Percentiles rank a stretch among this genome's conserved stretches.
phyloP scores from a whole-genome alignment of 2,329 filamentous ascomycete genomes.

The Davidsoniella virescens region DNA sequence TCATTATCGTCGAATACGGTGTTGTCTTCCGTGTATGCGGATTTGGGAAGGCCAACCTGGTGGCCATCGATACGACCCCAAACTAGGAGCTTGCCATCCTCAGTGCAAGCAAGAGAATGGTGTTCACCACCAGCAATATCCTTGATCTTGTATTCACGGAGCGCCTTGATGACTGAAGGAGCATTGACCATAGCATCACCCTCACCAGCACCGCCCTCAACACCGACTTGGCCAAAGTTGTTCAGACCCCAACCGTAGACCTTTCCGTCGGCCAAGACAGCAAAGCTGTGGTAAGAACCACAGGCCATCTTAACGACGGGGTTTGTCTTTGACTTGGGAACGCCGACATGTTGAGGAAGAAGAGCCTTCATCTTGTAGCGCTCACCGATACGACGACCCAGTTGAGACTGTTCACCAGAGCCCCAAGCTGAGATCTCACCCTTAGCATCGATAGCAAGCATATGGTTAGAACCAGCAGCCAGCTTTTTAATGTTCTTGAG shows the following conservation, averaged over 20 bases:
- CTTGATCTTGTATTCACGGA: slow-evolving; percentile 54
- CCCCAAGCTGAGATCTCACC: slow-evolving; percentile 57
- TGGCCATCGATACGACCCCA: slow-evolving; percentile 42
- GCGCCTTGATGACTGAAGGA: slow-evolving; percentile 45
- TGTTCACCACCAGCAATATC: slow-evolving; percentile 46
- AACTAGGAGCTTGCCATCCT: slow-evolving; percentile 38
- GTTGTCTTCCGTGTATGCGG: slow-evolving; percentile 31
- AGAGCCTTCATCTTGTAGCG: slow-evolving; percentile 48
- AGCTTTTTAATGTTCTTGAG: slow-evolving; percentile 50
- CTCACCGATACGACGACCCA: slow-evolving; percentile 42
- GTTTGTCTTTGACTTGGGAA: slow-evolving; percentile 34
- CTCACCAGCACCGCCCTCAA: slow-evolving; percentile 37
- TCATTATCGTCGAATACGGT: slow-evolving; percentile 46
- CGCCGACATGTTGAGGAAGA: slow-evolving; percentile 40
- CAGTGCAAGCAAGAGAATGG: slow-evolving; percentile 52
- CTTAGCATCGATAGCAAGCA: slow-evolving; percentile 49
- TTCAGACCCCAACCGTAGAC: slow-evolving; percentile 78
- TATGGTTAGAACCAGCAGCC: slow-evolving; percentile 53
- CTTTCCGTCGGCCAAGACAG: slow-evolving; percentile 50
- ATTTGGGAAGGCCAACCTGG: slow-evolving; percentile 40
- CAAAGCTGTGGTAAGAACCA: slow-evolving; percentile 72
- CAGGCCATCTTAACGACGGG: slow-evolving; percentile 35
- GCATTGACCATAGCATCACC: slow-evolving; percentile 38
- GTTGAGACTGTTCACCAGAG: slow-evolving; percentile 50
- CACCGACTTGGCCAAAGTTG: slow-evolving; percentile 67